Evolutionary conservation across 352 stramenopile genomes (phyloP), one percentile per base, ranked within the genome.

Genomic region (Phytophthora pistaciae): DNA sequence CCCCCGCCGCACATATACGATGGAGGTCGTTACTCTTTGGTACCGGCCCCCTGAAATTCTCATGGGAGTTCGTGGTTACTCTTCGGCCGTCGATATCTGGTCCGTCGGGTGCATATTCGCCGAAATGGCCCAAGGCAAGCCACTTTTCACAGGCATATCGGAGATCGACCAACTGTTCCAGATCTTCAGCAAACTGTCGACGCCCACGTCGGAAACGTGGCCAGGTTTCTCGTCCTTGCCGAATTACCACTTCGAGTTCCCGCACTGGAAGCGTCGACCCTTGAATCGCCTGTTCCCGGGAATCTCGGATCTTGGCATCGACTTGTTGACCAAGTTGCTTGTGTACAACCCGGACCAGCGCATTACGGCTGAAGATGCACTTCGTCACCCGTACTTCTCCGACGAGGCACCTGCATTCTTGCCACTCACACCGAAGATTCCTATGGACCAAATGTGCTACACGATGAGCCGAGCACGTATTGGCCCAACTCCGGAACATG

Each of bases 101-200:
- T 98, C 82, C 23, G 85, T 96, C 23, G 98, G 98, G 2, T 99
- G 97, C 68, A 99, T 99, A 44, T 98, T 99, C 79, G 98, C 96
- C 4, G 98, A 99, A 79, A 98, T 99, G 90, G 92, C 98, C 40
- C 90, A 91, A 46, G 79, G 78, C 33, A 89, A 92, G 31, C 89
- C 89, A 23, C 79, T 97, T 1, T 98, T 98, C 56, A 92, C 78
- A 5, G 82, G 80, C 56, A 90, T 90, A 57, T 93, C 80, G 13
- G 78, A 96, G 70, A 94, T 96, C 56, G 90, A 96, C 50, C 90
- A 96, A 66, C 72, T 96, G 7, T 94, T 94, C 72, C 87, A 94
- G 74, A 94, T 96, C 31, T 96, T 96, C 49, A 93, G 86, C 69
- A 97, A 98, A 64, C 80, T 99, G 25, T 99, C 98, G 65, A 99